Conservation (phyloP, 441 rosid species). For the Rhodomyrtus psidioides region DNA sequence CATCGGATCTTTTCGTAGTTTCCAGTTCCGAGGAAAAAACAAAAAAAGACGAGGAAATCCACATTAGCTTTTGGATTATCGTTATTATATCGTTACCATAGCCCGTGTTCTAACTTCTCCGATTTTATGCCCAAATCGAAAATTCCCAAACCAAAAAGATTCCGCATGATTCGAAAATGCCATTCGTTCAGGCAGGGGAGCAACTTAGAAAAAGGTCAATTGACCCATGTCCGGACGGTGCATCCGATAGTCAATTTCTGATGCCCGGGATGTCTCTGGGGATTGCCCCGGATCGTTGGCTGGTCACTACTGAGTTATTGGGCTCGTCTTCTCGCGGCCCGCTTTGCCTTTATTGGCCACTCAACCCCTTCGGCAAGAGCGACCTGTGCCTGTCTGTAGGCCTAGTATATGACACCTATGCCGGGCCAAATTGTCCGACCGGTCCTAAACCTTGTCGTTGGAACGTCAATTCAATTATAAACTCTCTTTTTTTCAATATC, state of each 20-base stretch:
- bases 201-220: background rate
- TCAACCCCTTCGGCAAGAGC: too few species aligned
- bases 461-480: too few species aligned
- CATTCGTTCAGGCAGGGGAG: background rate
- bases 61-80: background rate
- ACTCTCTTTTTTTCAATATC: too few species aligned
- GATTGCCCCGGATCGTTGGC: background rate
- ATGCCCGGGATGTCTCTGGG: background rate
- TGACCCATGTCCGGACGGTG: background rate
- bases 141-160: background rate
- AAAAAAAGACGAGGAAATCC: background rate
- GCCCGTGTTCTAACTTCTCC: background rate
- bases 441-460: rapidly evolving
- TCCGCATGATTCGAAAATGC: background rate
- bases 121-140: background rate
- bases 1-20: background rate
- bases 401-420: background rate
- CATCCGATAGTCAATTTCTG: background rate
- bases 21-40: background rate
- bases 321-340: background rate
- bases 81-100: background rate
- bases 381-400: background rate
- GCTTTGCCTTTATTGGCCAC: background rate
- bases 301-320: background rate
- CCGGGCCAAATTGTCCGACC: rapidly evolving